Conservation (phyloP, 345 rosid genomes). For the Brassica carinata region DNA sequence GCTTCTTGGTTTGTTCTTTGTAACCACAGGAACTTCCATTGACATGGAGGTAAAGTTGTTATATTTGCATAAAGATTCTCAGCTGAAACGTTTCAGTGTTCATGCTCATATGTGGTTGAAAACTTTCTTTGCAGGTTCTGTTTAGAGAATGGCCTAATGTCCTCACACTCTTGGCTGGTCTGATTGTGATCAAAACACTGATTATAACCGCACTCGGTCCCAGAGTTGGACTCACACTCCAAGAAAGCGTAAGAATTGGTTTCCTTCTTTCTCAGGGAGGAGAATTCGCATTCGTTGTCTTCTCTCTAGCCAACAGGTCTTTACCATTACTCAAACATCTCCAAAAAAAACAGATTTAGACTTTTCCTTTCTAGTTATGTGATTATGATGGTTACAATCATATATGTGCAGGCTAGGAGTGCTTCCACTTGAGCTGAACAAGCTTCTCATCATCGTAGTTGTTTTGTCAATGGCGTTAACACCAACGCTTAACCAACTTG, state of each 20-base stretch:
- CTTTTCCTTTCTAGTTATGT: background rate
- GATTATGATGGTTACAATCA: slow-evolving; percentile 20
- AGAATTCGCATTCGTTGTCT: slow-evolving; percentile 93
- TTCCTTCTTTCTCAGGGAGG: slow-evolving; percentile 98
- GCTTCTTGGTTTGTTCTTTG: slow-evolving; percentile 94
- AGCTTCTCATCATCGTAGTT: slow-evolving; percentile 92
- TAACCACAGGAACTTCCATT: slow-evolving; percentile 93
- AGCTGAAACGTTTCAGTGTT: background rate
- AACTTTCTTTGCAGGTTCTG: slow-evolving; percentile 60
- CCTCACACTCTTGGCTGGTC: slow-evolving; percentile 85
- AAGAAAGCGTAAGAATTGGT: slow-evolving; percentile 91
- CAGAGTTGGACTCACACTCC: slow-evolving; percentile 84
- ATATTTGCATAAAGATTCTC: slow-evolving; percentile 9
- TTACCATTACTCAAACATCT: slow-evolving; percentile 13
- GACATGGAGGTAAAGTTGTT: slow-evolving; percentile 75
- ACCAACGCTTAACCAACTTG: slow-evolving; percentile 84
- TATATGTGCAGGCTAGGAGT: slow-evolving; percentile 77
- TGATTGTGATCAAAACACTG: slow-evolving; percentile 84
- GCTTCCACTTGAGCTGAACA: slow-evolving; percentile 96
- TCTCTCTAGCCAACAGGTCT: slow-evolving; percentile 92
- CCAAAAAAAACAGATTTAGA: background rate
- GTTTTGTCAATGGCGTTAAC: slow-evolving; percentile 97
- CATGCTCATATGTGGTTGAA: slow-evolving; percentile 13
- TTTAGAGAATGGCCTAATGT: slow-evolving; percentile 94
- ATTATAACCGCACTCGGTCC: slow-evolving; percentile 91